Conservation (phyloP, 768 basidiomycete species). For the Clathrus columnatus region DNA sequence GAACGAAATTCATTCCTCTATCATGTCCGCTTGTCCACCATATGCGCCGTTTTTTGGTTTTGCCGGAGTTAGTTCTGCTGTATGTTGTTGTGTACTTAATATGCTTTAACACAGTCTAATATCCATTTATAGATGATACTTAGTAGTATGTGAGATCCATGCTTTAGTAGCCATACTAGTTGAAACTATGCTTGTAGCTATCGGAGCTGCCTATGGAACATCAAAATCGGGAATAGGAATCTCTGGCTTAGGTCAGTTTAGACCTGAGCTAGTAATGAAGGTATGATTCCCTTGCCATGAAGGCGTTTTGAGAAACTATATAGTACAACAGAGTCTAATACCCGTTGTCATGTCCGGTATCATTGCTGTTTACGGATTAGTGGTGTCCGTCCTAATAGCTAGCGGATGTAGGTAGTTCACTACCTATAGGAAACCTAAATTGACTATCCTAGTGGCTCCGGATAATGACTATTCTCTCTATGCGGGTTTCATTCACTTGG, state of each 20-base stretch:
- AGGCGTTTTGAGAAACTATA: background rate
- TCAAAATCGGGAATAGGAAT: slow-evolving; percentile 97
- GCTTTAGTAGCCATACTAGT: background rate
- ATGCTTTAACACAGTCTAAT: background rate
- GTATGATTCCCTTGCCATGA: slow-evolving; percentile 30
- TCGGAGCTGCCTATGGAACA: slow-evolving; percentile 94
- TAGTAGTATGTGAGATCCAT: slow-evolving; percentile 61
- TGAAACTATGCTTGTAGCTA: slow-evolving; percentile 37
- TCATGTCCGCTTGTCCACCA: slow-evolving; percentile 61
- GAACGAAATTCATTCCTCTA: too few relatives aligned
- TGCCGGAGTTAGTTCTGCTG: slow-evolving; percentile 90
- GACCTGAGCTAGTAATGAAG: slow-evolving; percentile 98
- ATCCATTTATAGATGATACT: slow-evolving; percentile 70
- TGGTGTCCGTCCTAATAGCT: slow-evolving; percentile 88
- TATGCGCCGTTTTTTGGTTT: slow-evolving; percentile 98
- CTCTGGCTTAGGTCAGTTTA: slow-evolving; percentile 87
- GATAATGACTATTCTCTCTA: slow-evolving; percentile 68
- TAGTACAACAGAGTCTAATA: slow-evolving; percentile 63
- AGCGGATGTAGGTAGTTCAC: slow-evolving; percentile 30
- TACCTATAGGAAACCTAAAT: background rate
- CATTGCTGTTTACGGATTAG: slow-evolving; percentile 94
- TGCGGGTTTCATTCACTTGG: slow-evolving; percentile 86
- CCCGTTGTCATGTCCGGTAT: slow-evolving; percentile 99
- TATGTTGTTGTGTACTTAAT: slow-evolving; percentile 31
- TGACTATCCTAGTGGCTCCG: slow-evolving; percentile 41